A percentile compares a stretch with the other conserved stretches of the same genome.
Evolutionary conservation across 169 alveolate genomes (phyloP).

Genomic region (Toxoplasma gondii): DNA sequence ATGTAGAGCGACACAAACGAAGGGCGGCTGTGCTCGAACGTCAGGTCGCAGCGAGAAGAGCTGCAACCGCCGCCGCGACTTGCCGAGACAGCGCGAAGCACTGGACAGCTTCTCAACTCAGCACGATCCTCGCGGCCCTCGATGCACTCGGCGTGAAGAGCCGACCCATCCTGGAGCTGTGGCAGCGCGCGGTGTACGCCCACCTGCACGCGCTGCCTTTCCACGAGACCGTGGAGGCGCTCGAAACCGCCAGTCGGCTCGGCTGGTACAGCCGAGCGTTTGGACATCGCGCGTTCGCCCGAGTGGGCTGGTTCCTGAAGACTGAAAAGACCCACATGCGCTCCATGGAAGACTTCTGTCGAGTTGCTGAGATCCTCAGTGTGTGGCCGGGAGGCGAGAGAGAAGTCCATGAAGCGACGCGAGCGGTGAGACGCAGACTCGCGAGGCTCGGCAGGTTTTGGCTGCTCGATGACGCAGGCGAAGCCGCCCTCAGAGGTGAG

Average conservation of each 20-base stretch:
- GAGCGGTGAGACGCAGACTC: neutral
- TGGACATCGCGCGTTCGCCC: neutral
- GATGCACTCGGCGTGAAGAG: neutral
- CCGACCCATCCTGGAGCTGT: neutral
- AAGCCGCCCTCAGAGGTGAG: constrained; percentile 38
- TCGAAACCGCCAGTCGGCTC: neutral
- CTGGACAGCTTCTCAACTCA: neutral
- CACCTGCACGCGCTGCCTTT: neutral
- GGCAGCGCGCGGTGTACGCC: neutral
- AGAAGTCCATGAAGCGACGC: neutral
- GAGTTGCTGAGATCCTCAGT: neutral
- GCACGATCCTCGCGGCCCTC: neutral
- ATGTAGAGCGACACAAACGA: neutral
- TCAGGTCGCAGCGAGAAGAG: neutral
- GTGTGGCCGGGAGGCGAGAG: neutral
- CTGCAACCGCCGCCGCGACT: neutral
- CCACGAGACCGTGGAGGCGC: neutral
- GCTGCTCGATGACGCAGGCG: constrained; percentile 11
- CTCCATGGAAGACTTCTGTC: neutral
- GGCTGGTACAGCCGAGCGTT: constrained; percentile 6
- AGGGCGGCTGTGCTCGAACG: neutral
- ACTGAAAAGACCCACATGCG: neutral
- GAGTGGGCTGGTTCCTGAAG: neutral
- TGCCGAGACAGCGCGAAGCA: neutral
- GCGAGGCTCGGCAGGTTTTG: neutral